A percentile compares a stretch with the other conserved stretches of the same genome.
These are phyloP conservation scores for Coemansia sp. DNA, from an alignment of 192 early-diverging fungal species.

Conservation along the genomic window DNA sequence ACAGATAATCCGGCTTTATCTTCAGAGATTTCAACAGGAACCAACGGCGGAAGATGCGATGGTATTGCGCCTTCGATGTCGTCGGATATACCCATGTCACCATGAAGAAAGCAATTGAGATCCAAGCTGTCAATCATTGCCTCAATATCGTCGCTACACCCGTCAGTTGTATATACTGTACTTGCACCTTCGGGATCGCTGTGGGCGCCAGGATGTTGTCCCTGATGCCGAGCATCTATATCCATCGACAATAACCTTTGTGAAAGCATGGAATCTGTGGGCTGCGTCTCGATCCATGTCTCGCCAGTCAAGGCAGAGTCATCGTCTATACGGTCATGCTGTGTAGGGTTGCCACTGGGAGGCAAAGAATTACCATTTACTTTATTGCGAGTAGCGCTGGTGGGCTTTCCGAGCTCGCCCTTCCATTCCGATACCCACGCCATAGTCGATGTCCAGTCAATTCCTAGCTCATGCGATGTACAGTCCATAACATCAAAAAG, in stretches of 20 bases:
- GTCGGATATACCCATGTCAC: conserved; percentile 20
- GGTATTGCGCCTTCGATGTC: conserved; percentile 25
- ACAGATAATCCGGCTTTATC: neutral
- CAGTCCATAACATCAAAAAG: conserved; percentile 30
- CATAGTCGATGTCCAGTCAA: conserved; percentile 27
- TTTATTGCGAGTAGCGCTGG: too few relatives aligned
- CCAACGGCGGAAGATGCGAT: conserved; percentile 41
- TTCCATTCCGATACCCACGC: conserved; percentile 42
- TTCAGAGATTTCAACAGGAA: conserved; percentile 11
- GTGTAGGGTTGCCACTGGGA: neutral
- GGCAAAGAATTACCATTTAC: neutral
- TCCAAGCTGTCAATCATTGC: conserved; percentile 25
- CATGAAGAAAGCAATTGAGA: conserved; percentile 28
- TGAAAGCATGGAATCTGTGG: neutral
- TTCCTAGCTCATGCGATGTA: conserved; percentile 24
- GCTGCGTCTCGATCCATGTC: neutral
- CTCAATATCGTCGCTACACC: conserved; percentile 21
- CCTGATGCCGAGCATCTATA: neutral
- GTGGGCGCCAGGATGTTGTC: neutral
- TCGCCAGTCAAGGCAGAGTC: neutral
- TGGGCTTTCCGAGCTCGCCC: conserved; percentile 19
- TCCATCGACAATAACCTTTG: neutral
- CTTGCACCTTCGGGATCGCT: neutral
- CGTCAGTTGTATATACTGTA: neutral
- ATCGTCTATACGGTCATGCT: neutral